A percentile compares a stretch with the other conserved stretches of the same genome.
Conservation (phyloP, 352 stramenopile genomes). For the Pythium dissotocum region DNA sequence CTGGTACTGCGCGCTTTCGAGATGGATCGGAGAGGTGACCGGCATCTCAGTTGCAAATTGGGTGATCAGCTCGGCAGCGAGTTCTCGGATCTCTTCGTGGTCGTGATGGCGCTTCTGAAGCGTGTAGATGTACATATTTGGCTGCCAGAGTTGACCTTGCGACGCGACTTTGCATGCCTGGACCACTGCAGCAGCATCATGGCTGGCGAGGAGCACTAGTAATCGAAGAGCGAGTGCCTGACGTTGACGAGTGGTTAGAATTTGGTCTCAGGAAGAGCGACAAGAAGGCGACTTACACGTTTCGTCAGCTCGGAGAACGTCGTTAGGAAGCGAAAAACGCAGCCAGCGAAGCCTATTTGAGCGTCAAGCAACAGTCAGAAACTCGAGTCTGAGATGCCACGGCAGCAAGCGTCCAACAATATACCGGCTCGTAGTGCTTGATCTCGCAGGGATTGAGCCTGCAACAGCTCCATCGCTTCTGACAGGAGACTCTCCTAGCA, state of each 20-base stretch:
- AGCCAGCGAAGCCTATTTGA: slow-evolving; percentile 51
- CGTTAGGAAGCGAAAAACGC: slow-evolving; percentile 58
- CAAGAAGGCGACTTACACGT: slow-evolving; percentile 38
- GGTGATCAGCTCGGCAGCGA: slow-evolving; percentile 42
- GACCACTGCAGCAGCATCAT: slow-evolving; percentile 50
- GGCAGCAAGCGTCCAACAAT: not conserved
- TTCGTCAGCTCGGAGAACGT: slow-evolving; percentile 54
- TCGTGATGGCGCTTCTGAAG: slow-evolving; percentile 69
- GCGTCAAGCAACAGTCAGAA: not conserved
- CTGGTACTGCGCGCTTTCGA: slow-evolving; percentile 28
- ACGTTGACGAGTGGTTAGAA: not conserved
- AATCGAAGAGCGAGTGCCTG: slow-evolving; percentile 60
- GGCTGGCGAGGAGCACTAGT: slow-evolving; percentile 54
- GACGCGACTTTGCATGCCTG: slow-evolving; percentile 58
- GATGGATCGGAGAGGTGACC: slow-evolving; percentile 48
- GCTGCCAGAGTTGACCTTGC: slow-evolving; percentile 71
- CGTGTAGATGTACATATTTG: slow-evolving; percentile 81
- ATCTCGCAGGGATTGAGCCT: slow-evolving; percentile 41
- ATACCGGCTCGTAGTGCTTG: slow-evolving; percentile 56
- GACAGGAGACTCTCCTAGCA: slow-evolving; percentile 56
- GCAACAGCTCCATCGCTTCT: slow-evolving; percentile 56
- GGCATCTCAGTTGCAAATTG: slow-evolving; percentile 58
- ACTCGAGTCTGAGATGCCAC: not conserved
- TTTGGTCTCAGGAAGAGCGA: not conserved
- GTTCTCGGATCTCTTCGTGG: slow-evolving; percentile 43